Evolutionary conservation across 768 basidiomycete species (phyloP), one percentile per base, ranked within the genome.

Genomic region (Tulasnella sp.): DNA sequence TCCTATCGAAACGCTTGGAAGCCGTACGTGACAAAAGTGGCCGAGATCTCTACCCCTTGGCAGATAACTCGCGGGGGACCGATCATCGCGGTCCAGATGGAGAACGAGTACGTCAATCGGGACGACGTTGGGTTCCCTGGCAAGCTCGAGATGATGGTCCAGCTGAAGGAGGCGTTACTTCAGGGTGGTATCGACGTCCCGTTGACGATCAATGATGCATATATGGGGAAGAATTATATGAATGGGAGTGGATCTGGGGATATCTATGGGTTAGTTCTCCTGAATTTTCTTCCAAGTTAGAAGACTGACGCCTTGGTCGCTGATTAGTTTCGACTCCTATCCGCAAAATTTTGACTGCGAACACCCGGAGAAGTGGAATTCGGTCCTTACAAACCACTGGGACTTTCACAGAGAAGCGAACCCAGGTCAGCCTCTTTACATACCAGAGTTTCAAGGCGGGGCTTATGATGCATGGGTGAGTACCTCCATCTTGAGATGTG

Each of bases 271-370:
- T 59, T 65, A 11, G 69, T 49, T 31, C 15, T 53, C 22, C 3
- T 11, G 11, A 17, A 49, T 29, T 21, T 11, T 65, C 60, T 31
- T 60, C 60, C 17, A 60, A 60, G 31, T 44, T 45, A 17, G 17
- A 27, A 34, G 17, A 12, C 19, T 46, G n/a, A 15, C 19, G 15
- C 27, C n/a, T 31, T 48, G 34, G 34, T 7, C 34, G 34, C 34
- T 38, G 7, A 1, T 27, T 59, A 79, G 79, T 15, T 65, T 82
- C 60, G 87, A 88, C 65, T 76, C 79, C 0, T 89, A 89, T 61
- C 85, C 86, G 0, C 85, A 89, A 73, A 73, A 77, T 0, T 90
- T 87, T 64, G 87, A 91, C 65, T 91, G 88, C 67, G 85, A 85
- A 0, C 77, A 84, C 61, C 85, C 88, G 1, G 72, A 73, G 1